phyloP scores from a whole-genome alignment of 2,329 filamentous ascomycete species.

The Stylonectria norvegica region DNA sequence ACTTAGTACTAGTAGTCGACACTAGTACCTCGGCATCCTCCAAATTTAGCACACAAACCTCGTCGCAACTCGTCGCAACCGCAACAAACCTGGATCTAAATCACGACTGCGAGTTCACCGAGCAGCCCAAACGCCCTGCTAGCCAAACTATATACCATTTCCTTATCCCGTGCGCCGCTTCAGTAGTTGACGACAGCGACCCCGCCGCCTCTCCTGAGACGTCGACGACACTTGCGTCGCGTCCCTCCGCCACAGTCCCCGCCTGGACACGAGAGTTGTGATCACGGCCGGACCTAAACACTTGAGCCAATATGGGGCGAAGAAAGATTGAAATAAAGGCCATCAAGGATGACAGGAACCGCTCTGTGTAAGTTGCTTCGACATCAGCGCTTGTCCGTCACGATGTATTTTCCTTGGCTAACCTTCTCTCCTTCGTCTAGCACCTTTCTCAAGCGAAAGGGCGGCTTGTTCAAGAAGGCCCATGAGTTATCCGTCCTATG shows the following conservation, averaged over 20 bases:
- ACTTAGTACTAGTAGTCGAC: too few relatives aligned
- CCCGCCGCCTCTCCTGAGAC: too few relatives aligned
- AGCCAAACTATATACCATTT: too few relatives aligned
- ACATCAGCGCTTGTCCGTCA: neutral
- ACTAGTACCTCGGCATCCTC: too few relatives aligned
- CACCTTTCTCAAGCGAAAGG: slow-evolving; percentile 98
- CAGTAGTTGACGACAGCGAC: too few relatives aligned
- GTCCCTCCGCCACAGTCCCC: slow-evolving; percentile 15
- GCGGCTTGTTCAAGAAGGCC: slow-evolving; percentile 98
- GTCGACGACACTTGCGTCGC: slow-evolving; percentile 9
- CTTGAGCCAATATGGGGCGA: slow-evolving; percentile 68
- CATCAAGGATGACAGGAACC: slow-evolving; percentile 97
- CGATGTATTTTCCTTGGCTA: neutral
- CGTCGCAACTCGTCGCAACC: too few relatives aligned
- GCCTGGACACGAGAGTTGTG: slow-evolving; percentile 24
- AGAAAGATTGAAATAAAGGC: slow-evolving; percentile 99
- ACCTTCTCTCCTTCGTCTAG: slow-evolving; percentile 43
- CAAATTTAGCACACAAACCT: too few relatives aligned
- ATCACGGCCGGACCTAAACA: slow-evolving; percentile 9
- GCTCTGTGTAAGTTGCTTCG: slow-evolving; percentile 77
- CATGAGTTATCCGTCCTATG: slow-evolving; percentile 97
- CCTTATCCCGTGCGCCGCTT: too few relatives aligned
- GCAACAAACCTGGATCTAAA: too few relatives aligned
- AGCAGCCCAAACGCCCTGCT: too few relatives aligned
- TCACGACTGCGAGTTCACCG: too few relatives aligned